These are phyloP conservation scores for Populus davidiana DNA, from an alignment of 345 rosid species.

Conservation along the genomic window DNA sequence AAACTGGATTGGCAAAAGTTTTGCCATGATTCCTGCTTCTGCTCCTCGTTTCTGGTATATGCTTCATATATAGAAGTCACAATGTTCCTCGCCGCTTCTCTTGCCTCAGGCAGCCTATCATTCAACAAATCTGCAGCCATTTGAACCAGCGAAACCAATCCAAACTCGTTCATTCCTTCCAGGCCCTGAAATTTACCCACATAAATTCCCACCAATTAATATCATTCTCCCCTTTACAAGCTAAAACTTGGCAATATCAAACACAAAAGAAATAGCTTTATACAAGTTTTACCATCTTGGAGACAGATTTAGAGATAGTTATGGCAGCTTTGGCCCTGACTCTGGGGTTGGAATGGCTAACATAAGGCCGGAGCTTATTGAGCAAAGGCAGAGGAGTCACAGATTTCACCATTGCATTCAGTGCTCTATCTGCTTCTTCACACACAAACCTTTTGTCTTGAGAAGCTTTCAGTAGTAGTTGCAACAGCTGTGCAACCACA, in stretches of 20 bases:
- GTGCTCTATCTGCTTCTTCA: conserved; percentile 91
- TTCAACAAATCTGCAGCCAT: conserved; percentile 62
- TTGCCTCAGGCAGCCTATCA: conserved; percentile 83
- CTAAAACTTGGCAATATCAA: neutral
- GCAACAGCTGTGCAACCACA: conserved; percentile 62
- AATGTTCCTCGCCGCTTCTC: conserved; percentile 75
- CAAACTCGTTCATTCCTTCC: conserved; percentile 59
- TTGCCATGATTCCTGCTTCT: conserved; percentile 67
- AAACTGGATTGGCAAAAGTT: conserved; percentile 65
- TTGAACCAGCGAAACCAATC: conserved; percentile 48
- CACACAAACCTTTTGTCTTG: conserved; percentile 96
- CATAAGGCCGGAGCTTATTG: conserved; percentile 78
- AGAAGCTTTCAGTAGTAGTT: conserved; percentile 90
- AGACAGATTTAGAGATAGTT: conserved; percentile 81
- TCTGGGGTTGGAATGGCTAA: conserved; percentile 82
- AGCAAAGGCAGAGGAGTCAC: conserved; percentile 59
- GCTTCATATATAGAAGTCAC: conserved; percentile 40
- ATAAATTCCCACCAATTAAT: neutral
- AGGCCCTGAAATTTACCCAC: conserved; percentile 39
- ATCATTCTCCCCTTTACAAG: neutral
- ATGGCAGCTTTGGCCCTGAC: conserved; percentile 88
- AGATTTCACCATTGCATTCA: conserved; percentile 67
- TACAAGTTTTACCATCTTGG: conserved; percentile 56
- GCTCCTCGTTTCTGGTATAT: conserved; percentile 46
- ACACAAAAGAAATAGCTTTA: neutral